Evolutionary conservation across 306 rosid species (phyloP).

Genomic region (Hippophae tibetana): DNA sequence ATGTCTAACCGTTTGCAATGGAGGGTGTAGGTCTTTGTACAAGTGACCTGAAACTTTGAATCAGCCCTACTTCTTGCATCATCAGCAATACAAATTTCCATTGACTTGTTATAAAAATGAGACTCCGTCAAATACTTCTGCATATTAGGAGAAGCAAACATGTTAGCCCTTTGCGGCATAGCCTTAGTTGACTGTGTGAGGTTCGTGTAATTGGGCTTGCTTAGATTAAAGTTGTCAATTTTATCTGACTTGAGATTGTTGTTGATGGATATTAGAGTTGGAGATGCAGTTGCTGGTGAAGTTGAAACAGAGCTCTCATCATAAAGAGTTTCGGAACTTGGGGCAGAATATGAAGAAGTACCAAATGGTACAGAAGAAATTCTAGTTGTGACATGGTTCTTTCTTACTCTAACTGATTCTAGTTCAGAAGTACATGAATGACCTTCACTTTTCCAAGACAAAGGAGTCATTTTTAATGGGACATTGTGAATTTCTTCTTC

Average conservation of each 20-base stretch:
- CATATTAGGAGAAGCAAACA: slow-evolving; percentile 28
- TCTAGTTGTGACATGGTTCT: slow-evolving; percentile 45
- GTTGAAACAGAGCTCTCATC: slow-evolving; percentile 47
- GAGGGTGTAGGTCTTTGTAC: slow-evolving; percentile 37
- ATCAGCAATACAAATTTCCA: slow-evolving; percentile 12
- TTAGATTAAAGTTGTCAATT: slow-evolving; percentile 18
- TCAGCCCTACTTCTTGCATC: slow-evolving; percentile 16
- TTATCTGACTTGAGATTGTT: slow-evolving; percentile 19
- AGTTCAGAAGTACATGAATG: slow-evolving; percentile 26
- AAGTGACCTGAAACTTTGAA: slow-evolving; percentile 35
- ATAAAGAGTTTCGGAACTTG: slow-evolving; percentile 49
- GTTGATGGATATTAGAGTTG: slow-evolving; percentile 20
- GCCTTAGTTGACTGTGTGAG: slow-evolving; percentile 58
- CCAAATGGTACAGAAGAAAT: slow-evolving; percentile 38
- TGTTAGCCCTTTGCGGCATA: slow-evolving; percentile 34
- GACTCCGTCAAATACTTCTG: slow-evolving; percentile 41
- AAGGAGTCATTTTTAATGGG: slow-evolving; percentile 36
- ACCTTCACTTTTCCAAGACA: slow-evolving; percentile 36
- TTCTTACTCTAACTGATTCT: slow-evolving; percentile 36
- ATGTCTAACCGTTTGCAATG: slow-evolving; percentile 17
- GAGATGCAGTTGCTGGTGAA: slow-evolving; percentile 43
- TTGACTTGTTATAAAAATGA: slow-evolving; percentile 26
- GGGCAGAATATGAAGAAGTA: slow-evolving; percentile 39
- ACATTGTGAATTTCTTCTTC: slow-evolving; percentile 34
- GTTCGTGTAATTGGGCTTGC: slow-evolving; percentile 51